Conservation (phyloP, 2,329 filamentous ascomycete species). For the Teratosphaeriaceae sp. region DNA sequence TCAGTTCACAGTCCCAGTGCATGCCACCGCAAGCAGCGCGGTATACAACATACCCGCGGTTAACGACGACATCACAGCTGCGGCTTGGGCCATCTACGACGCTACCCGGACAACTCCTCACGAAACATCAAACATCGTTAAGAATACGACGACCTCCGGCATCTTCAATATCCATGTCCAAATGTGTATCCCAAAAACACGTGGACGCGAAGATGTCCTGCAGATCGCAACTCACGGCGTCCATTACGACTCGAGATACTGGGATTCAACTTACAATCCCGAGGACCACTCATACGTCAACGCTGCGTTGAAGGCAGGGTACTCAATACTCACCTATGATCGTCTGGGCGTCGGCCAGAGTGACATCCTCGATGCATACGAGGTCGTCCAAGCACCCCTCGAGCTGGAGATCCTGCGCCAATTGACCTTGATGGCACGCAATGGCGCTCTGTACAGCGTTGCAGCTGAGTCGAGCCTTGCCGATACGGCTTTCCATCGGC, state of each 20-base stretch:
- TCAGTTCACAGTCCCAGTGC: too few relatives aligned
- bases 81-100: too few relatives aligned
- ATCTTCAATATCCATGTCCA: too few relatives aligned
- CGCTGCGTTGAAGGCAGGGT: conserved; percentile 7
- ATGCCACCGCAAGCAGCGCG: too few relatives aligned
- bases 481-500: background rate
- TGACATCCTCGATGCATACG: conserved; percentile 9
- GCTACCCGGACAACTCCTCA: too few relatives aligned
- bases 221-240: background rate
- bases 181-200: too few relatives aligned
- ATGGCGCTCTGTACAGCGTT: conserved; percentile 1
- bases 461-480: background rate
- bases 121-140: too few relatives aligned
- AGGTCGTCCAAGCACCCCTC: conserved; percentile 4
- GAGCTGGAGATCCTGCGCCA: conserved; percentile 33
- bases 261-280: conserved; percentile 12
- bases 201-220: too few relatives aligned
- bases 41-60: too few relatives aligned
- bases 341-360: conserved; percentile 11
- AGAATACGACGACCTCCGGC: too few relatives aligned
- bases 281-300: conserved; percentile 13
- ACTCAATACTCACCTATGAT: conserved; percentile 10
- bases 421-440: conserved; percentile 23
- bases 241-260: background rate
- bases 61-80: too few relatives aligned